These are phyloP conservation scores for Uronychia binucleata DNA, from an alignment of 73 alveolate species.

Conservation along the genomic window DNA sequence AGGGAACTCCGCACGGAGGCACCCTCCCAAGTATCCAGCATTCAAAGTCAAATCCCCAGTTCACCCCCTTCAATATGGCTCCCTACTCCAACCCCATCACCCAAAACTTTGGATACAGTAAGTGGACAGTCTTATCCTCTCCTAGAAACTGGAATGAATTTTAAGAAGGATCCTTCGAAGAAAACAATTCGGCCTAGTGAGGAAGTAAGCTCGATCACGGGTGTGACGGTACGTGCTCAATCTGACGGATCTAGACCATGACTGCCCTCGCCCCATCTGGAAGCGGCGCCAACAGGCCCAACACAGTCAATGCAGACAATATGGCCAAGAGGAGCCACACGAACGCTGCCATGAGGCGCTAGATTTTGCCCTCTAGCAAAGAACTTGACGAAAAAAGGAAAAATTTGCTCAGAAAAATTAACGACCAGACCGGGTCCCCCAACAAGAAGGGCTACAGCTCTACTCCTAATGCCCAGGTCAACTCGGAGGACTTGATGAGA, in stretches of 20 bases:
- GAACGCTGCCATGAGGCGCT: background rate
- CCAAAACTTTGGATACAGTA: constrained; percentile 47
- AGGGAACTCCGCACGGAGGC: background rate
- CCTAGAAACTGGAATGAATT: constrained; percentile 21
- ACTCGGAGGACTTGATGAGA: constrained; percentile 31
- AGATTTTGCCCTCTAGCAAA: background rate
- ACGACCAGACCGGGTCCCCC: constrained; percentile 1
- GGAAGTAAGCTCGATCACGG: constrained; percentile 59
- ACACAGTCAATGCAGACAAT: constrained; percentile 26
- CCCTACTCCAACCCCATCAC: constrained; percentile 62
- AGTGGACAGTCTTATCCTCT: background rate
- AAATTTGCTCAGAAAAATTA: background rate
- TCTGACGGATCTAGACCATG: constrained; percentile 38
- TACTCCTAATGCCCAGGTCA: background rate
- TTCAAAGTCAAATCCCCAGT: constrained; percentile 56
- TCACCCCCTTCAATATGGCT: constrained; percentile 57
- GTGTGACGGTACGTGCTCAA: constrained; percentile 25
- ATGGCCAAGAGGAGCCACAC: constrained; percentile 42
- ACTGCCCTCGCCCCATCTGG: constrained; percentile 36
- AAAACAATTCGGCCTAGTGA: constrained; percentile 43
- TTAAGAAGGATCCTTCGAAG: constrained; percentile 48
- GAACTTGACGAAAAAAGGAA: constrained; percentile 18
- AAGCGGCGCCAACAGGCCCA: constrained; percentile 13
- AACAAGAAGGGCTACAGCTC: background rate
- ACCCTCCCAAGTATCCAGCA: background rate